Evolutionary conservation across 2,329 filamentous ascomycete genomes (phyloP).

Genomic region (Penicillium sp.): DNA sequence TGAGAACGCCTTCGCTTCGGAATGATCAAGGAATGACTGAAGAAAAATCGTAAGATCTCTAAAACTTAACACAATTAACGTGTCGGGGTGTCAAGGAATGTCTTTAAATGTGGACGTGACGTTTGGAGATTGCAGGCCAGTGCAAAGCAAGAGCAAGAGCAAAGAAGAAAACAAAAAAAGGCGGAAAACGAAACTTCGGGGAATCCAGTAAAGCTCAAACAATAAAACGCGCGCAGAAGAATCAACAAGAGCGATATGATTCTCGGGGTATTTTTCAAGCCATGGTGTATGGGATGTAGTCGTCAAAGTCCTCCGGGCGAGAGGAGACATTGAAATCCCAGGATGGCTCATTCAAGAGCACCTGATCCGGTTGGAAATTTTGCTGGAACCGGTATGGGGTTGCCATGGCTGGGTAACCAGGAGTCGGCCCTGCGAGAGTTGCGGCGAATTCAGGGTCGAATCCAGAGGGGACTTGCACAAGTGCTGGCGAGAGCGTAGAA

Average conservation of each 20-base stretch:
- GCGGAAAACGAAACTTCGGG: background rate
- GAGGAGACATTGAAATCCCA: slow-evolving; percentile 36
- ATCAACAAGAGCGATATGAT: slow-evolving; percentile 4
- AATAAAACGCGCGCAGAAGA: slow-evolving; percentile 8
- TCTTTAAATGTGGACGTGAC: slow-evolving; percentile 19
- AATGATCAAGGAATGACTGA: slow-evolving; percentile 27
- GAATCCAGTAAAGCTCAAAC: slow-evolving; percentile 1
- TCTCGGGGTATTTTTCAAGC: slow-evolving; percentile 20
- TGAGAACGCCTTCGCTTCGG: slow-evolving; percentile 21
- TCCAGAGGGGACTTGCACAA: slow-evolving; percentile 24
- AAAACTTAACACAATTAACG: slow-evolving; percentile 13
- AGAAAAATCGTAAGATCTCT: slow-evolving; percentile 23
- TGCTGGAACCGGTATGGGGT: slow-evolving; percentile 30
- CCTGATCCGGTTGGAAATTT: slow-evolving; percentile 29
- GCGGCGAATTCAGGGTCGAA: slow-evolving; percentile 37
- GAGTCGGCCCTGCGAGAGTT: slow-evolving; percentile 27
- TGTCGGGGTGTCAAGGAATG: slow-evolving; percentile 15
- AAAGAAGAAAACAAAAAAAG: slow-evolving; percentile 7
- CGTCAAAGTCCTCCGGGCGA: slow-evolving; percentile 27
- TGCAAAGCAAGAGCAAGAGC: slow-evolving; percentile 12
- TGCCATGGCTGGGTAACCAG: slow-evolving; percentile 28
- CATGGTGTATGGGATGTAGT: slow-evolving; percentile 31
- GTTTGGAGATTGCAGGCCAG: slow-evolving; percentile 16
- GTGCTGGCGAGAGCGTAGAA: slow-evolving; percentile 43
- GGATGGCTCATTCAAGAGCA: slow-evolving; percentile 29